Conservation (phyloP, 805 yeast genomes). For the Priceomyces haplophilus region DNA sequence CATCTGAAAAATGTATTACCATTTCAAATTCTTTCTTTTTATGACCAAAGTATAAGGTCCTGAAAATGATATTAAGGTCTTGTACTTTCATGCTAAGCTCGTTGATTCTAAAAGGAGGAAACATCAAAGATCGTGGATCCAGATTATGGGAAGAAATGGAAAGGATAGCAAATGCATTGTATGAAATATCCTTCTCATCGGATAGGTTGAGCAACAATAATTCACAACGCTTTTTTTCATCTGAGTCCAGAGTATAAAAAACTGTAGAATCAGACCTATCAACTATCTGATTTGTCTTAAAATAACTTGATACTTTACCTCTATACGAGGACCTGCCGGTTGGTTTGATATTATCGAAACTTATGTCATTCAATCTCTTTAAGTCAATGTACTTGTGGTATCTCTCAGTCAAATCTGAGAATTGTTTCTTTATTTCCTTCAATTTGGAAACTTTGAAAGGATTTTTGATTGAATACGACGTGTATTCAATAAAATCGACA, state of each 20-base stretch:
- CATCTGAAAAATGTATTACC: conserved; percentile 14
- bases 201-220: conserved; percentile 33
- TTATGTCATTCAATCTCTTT: conserved; percentile 28
- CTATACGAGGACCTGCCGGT: conserved; percentile 18
- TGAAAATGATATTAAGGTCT: conserved; percentile 10
- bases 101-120: conserved; percentile 42
- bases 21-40: conserved; percentile 12
- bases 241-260: conserved; percentile 14
- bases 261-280: conserved; percentile 26
- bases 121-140: conserved; percentile 30
- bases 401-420: conserved; percentile 16
- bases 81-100: conserved; percentile 26
- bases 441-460: conserved; percentile 39
- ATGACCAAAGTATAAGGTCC: conserved; percentile 17
- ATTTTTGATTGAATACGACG: conserved; percentile 26
- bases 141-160: conserved; percentile 16
- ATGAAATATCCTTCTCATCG: conserved; percentile 13
- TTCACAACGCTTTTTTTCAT: conserved; percentile 17
- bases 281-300: conserved; percentile 35
- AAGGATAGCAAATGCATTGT: conserved; percentile 39
- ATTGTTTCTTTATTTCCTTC: conserved; percentile 10
- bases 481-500: conserved; percentile 24
- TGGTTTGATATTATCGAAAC: conserved; percentile 32
- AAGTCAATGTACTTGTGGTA: conserved; percentile 12
- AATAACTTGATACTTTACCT: conserved; percentile 33